Evolutionary conservation across 2,329 filamentous ascomycete species (phyloP).

Genomic region (Colletotrichum musicola): DNA sequence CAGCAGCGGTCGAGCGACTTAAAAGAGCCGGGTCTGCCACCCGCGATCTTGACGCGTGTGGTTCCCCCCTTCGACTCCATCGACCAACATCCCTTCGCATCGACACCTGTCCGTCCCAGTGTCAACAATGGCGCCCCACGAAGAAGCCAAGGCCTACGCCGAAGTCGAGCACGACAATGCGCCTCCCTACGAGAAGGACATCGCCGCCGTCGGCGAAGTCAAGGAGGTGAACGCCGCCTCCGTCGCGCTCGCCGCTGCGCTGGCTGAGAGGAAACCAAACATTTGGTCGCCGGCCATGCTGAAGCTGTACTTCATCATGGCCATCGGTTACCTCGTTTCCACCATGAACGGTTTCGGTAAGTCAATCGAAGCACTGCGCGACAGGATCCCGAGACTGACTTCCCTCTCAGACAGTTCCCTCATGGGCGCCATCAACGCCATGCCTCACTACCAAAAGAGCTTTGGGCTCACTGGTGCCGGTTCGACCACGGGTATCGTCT

Average conservation of each 20-base stretch:
- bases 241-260: slow-evolving; percentile 49
- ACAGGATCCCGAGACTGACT: neutral
- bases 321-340: slow-evolving; percentile 44
- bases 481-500: slow-evolving; percentile 57
- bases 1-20: neutral
- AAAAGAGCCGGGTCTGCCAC: slow-evolving; percentile 17
- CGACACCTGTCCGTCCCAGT: neutral
- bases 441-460: slow-evolving; percentile 59
- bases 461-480: slow-evolving; percentile 58
- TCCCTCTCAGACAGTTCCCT: slow-evolving; percentile 55
- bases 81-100: neutral
- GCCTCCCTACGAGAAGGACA: slow-evolving; percentile 29
- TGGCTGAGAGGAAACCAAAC: slow-evolving; percentile 51
- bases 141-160: slow-evolving; percentile 24
- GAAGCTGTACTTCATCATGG: slow-evolving; percentile 45
- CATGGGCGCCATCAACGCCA: slow-evolving; percentile 57
- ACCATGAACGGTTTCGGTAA: slow-evolving; percentile 48
- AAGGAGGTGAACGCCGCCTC: slow-evolving; percentile 53
- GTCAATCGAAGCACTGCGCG: neutral
- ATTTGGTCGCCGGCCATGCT: slow-evolving; percentile 51
- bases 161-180: slow-evolving; percentile 35
- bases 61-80: neutral
- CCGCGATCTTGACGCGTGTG: neutral
- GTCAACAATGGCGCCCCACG: slow-evolving; percentile 28
- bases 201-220: slow-evolving; percentile 41